phyloP scores from a whole-genome alignment of 164 flowering plant species.

The Umbilicus rupestris region DNA sequence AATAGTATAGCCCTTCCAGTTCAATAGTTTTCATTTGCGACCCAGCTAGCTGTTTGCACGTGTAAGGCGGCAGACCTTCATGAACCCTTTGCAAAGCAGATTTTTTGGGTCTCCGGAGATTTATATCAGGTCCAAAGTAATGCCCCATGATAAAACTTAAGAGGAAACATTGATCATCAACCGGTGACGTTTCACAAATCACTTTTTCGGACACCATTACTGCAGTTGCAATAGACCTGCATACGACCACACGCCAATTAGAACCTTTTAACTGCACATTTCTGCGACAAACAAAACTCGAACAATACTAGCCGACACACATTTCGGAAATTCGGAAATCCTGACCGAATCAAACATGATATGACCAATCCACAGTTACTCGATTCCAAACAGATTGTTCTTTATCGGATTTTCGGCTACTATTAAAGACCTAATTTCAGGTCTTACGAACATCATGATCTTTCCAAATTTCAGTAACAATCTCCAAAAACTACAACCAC shows the following conservation, averaged over 20 bases:
- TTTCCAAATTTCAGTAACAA: neutral
- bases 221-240: slow-evolving; percentile 8
- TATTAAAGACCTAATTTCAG: neutral
- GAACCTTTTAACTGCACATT: neutral
- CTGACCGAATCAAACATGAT: neutral
- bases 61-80: slow-evolving; percentile 36
- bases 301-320: too few species aligned
- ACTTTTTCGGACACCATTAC: slow-evolving; percentile 2
- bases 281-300: neutral
- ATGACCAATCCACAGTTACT: neutral
- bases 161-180: slow-evolving; percentile 39
- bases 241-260: neutral
- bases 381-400: neutral
- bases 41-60: slow-evolving; percentile 28
- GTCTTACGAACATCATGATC: neutral
- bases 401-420: neutral
- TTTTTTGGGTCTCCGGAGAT: slow-evolving; percentile 22
- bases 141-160: slow-evolving; percentile 40
- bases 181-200: slow-evolving; percentile 11
- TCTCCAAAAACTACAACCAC: neutral
- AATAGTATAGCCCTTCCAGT: slow-evolving; percentile 30
- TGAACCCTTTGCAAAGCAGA: slow-evolving; percentile 36
- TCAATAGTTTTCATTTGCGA: slow-evolving; percentile 27
- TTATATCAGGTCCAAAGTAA: slow-evolving; percentile 56
- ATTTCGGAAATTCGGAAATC: too few species aligned